Conservation (phyloP, 1,284 basidiomycete genomes). For the Papiliotrema terrestris region DNA sequence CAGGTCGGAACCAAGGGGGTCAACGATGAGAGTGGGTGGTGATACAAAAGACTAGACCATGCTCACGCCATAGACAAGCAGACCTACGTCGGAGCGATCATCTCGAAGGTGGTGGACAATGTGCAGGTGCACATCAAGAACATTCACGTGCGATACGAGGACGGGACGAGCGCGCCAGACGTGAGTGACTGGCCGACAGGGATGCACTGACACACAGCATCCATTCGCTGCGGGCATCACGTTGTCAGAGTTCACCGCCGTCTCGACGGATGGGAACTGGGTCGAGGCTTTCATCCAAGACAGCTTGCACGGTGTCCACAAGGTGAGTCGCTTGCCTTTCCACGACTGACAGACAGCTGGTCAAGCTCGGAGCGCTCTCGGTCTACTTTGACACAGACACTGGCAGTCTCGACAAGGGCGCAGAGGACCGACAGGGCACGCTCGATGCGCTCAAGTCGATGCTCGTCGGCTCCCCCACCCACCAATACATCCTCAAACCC, state of each 20-base stretch:
- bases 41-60: background rate
- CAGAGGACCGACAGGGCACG: conserved; percentile 57
- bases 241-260: conserved; percentile 84
- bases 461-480: conserved; percentile 62
- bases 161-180: conserved; percentile 86
- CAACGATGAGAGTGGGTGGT: conserved; percentile 30
- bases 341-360: conserved; percentile 54
- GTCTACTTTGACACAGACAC: conserved; percentile 97
- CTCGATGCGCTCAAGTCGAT: conserved; percentile 73
- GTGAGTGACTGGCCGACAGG: conserved; percentile 52
- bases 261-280: conserved; percentile 92
- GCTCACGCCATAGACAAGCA: conserved; percentile 55
- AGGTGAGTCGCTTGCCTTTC: conserved; percentile 51
- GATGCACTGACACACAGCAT: conserved; percentile 57
- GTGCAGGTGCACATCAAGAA: conserved; percentile 93
- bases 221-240: conserved; percentile 93
- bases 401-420: conserved; percentile 66
- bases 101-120: conserved; percentile 92
- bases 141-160: conserved; percentile 95
- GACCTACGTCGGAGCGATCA: conserved; percentile 75
- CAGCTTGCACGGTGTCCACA: conserved; percentile 83
- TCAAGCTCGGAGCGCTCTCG: conserved; percentile 80
- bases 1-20: conserved; percentile 42
- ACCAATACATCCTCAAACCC: conserved; percentile 95
- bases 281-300: conserved; percentile 93